Percentiles rank a stretch among this genome's conserved stretches.
These are phyloP conservation scores for Gracilaria domingensis DNA, from an alignment of 23 red algal genomes.

Conservation along the genomic window DNA sequence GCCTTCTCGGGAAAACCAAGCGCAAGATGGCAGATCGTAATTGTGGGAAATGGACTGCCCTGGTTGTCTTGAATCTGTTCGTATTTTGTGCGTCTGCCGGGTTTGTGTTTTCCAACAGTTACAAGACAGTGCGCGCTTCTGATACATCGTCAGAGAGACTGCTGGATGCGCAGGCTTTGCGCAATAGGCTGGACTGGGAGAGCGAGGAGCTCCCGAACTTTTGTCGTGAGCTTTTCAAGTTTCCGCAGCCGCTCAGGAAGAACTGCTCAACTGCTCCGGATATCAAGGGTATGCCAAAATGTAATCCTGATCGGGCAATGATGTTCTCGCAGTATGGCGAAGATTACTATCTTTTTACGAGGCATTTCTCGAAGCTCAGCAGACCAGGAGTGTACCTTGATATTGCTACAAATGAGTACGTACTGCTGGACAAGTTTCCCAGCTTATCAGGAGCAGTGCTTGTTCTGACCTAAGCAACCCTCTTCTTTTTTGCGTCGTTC, in stretches of 20 bases:
- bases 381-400: conserved; percentile 68
- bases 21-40: conserved; percentile 9
- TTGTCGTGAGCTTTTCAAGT: conserved; percentile 42
- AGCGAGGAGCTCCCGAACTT: neutral
- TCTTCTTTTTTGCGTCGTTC: neutral
- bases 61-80: conserved; percentile 30
- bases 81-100: conserved; percentile 19
- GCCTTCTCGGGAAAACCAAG: conserved; percentile 21
- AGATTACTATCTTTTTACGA: conserved; percentile 74
- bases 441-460: neutral
- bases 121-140: neutral
- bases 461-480: neutral
- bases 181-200: conserved; percentile 24
- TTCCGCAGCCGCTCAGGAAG: conserved; percentile 32
- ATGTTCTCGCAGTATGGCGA: conserved; percentile 69
- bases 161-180: conserved; percentile 12
- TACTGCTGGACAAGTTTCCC: neutral
- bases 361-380: conserved; percentile 66
- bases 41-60: conserved; percentile 28
- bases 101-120: conserved; percentile 3
- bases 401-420: conserved; percentile 75
- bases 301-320: conserved; percentile 32
- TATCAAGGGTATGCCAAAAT: conserved; percentile 34
- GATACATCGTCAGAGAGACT: neutral
- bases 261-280: conserved; percentile 43